Evolutionary conservation across 306 rosid genomes (phyloP), one percentile per base, ranked within the genome.

Genomic region (Fragaria vesca): DNA sequence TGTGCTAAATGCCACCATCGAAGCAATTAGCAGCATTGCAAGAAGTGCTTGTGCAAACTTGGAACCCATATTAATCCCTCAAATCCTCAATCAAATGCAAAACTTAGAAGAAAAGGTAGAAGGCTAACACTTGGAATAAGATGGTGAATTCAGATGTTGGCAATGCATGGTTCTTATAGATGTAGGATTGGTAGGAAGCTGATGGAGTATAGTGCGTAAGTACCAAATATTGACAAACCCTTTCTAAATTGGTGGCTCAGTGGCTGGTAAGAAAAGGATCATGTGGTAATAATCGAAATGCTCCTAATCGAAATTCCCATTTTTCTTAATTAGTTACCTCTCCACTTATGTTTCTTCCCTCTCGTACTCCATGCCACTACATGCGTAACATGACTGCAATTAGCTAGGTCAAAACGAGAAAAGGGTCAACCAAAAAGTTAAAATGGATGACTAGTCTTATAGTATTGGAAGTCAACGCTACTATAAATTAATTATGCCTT

Each of bases 1-100:
- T 81, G 40, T 43, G 69, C 74, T 52, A 34, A 72, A 68, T 6
- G 83, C 80, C 28, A 86, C 65, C 68, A 81, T 75, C 24, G 86
- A 84, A 57, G 79, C 34, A 6, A 68, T 20, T 15, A 83, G 12
- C 61, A 85, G 61, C 10, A 77, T 7, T 8, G 75, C 20, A 15
- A 73, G 16, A 7, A 80, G 34, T 5, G 50, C 43, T 9, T 57
- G 26, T 40, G 63, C 77, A 60, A 63, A 45, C 43, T 76, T 84
- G 78, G 62, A 72, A 18, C 73, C 77, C 89, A 86, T 86, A 45
- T 40, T 40, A 40, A 6, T 12, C 32, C 32, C 26, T 24, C 26
- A 24, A 24, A 24, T 11, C 6, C 51, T 12, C 36, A 6, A 12
- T 38, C 18, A 73, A 73, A 54, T 18, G 10, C 13, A 30, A 28